Conservation (phyloP, 345 rosid genomes). For the Eucalyptus regnans region DNA sequence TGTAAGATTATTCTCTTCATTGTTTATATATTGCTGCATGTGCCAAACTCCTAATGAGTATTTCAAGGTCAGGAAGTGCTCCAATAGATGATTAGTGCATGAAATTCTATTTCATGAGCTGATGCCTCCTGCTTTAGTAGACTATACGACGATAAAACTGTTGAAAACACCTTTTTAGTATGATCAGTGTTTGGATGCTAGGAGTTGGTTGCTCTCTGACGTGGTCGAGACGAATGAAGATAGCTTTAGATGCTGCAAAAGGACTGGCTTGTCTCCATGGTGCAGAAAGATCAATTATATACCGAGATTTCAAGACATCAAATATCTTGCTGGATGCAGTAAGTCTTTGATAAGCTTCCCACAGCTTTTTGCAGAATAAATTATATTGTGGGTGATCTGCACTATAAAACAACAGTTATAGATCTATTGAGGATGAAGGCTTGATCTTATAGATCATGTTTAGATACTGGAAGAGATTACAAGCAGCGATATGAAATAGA, state of each 20-base stretch:
- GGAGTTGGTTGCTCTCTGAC: conserved; percentile 87
- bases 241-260: conserved; percentile 86
- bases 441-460: background rate
- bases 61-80: background rate
- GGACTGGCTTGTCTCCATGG: conserved; percentile 97
- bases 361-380: background rate
- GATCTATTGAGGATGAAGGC: background rate
- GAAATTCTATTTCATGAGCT: background rate
- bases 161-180: background rate
- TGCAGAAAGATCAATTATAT: conserved; percentile 79
- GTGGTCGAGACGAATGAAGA: conserved; percentile 91
- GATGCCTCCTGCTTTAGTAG: background rate
- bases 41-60: background rate
- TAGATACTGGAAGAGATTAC: background rate
- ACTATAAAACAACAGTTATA: background rate
- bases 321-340: conserved; percentile 87
- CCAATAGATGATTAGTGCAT: background rate
- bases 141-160: background rate
- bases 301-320: conserved; percentile 97
- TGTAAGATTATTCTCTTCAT: background rate
- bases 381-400: background rate
- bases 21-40: background rate
- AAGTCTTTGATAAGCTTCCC: background rate
- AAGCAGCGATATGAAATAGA: background rate
- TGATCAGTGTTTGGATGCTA: conserved; percentile 6